A percentile compares a stretch with the other conserved stretches of the same genome.
Evolutionary conservation across 73 alveolate genomes (phyloP).

Genomic region (Durusdinium trenchii): DNA sequence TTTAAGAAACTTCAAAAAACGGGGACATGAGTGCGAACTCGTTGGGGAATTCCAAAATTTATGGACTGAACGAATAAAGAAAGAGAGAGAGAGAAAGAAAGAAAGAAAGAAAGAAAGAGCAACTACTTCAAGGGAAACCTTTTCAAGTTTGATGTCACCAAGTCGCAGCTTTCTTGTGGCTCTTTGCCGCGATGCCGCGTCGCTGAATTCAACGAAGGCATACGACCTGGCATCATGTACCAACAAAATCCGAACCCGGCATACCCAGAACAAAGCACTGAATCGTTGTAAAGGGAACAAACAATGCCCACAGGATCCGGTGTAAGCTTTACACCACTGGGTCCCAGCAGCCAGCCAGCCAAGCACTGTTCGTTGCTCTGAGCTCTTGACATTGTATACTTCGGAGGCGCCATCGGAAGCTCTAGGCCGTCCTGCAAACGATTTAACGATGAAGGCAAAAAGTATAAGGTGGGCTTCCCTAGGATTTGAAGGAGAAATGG

Average conservation of each 20-base stretch:
- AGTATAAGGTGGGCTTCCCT: too few species aligned
- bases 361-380: not conserved
- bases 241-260: not conserved
- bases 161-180: constrained; percentile 35
- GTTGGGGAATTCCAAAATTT: too few species aligned
- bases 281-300: not conserved
- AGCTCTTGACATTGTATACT: not conserved
- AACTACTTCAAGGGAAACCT: not conserved
- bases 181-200: not conserved
- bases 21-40: too few species aligned
- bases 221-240: constrained; percentile 28
- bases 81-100: too few species aligned
- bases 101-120: too few species aligned
- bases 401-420: not conserved
- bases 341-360: too few species aligned
- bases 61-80: too few species aligned
- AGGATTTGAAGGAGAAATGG: too few species aligned
- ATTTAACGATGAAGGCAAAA: too few species aligned
- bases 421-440: not conserved
- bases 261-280: not conserved
- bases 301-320: not conserved
- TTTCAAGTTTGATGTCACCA: not conserved
- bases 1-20: too few species aligned
- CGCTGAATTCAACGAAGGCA: constrained; percentile 28
- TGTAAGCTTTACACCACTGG: too few species aligned